Evolutionary conservation across 106 monocot species (phyloP).

Genomic region (Acorus calamus): DNA sequence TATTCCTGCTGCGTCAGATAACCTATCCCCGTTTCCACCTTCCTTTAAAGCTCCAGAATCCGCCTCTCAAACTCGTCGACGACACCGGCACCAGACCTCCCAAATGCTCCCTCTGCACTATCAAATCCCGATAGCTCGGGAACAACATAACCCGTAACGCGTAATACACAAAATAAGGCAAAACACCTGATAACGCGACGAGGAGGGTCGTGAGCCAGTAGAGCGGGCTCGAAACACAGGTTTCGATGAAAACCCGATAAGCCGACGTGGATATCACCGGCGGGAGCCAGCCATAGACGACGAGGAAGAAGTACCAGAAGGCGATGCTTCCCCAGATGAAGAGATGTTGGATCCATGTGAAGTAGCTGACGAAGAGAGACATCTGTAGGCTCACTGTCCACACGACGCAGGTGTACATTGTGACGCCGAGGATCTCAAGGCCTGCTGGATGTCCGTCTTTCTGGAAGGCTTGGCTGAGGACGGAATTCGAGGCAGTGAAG

Average conservation of each 20-base stretch:
- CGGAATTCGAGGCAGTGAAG: constrained; percentile 30
- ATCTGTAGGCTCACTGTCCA: constrained; percentile 65
- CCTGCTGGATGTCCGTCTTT: constrained; percentile 34
- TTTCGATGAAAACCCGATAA: constrained; percentile 41
- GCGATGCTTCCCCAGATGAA: constrained; percentile 61
- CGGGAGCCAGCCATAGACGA: constrained; percentile 41
- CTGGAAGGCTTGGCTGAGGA: constrained; percentile 48
- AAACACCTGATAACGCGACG: constrained; percentile 30
- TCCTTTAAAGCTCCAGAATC: too few relatives aligned
- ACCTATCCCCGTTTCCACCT: too few relatives aligned
- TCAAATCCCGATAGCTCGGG: constrained; percentile 17
- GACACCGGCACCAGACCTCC: too few relatives aligned
- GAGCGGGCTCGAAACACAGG: constrained; percentile 26
- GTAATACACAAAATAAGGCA: constrained; percentile 44
- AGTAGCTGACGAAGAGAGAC: constrained; percentile 53
- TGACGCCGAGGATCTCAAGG: constrained; percentile 34
- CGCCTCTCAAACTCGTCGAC: too few relatives aligned
- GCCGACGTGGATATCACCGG: constrained; percentile 41
- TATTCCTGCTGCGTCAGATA: too few relatives aligned
- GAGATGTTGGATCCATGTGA: constrained; percentile 63
- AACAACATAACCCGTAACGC: constrained; percentile 19
- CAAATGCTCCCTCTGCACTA: constrained; percentile 13
- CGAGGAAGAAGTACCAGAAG: constrained; percentile 51
- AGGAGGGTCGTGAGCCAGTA: constrained; percentile 45
- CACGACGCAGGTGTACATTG: constrained; percentile 59